Base-by-base conservation (phyloP, 768 basidiomycete genomes). In the Inosperma sp. region DNA sequence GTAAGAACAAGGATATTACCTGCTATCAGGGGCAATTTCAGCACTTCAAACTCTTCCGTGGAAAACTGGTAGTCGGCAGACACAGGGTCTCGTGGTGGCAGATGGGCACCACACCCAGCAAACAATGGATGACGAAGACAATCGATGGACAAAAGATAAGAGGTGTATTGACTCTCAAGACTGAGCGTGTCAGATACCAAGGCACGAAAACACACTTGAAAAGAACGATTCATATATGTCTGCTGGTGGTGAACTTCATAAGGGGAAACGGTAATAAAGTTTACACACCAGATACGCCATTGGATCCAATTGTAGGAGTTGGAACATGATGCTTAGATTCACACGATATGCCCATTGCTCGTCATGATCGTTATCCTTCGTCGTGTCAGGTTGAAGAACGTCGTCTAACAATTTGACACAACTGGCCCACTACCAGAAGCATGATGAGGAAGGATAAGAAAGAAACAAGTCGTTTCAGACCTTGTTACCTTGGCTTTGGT, bases 251-350 rank as follows among this genome's bases (percentile, higher is more conserved):
- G 34, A 49, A 21, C 9, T 31, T 5, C 13, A 31, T 23, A 29
- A 16, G 33, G 34, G 3, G 33, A 16, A n/a, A 14, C 7, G 39
- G 45, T 36, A 31, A 35, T 22, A 27, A 17, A 23, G 16, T 34
- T 16, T 25, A 67, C 78, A 62, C 49, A 86, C 86, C 49, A 52
- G 48, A 57, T 89, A 90, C 23, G 79, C 73, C 51, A 68, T 71
- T 0, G 85, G 81, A 58, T 88, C 81, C 7, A 83, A 66, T 48
- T 73, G 68, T 43, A 88, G 70, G 10, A 57, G 63, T 37, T 67
- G 74, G 37, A 73, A 72, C 68, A 82, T 79, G 61, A 89, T 80
- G 19, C 79, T 75, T 50, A 90, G 60, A 9, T 83, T 78, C 33
- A 88, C 75, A 44, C 83, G 73, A 29, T 78, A 76, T 4, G 44